These are phyloP conservation scores for Rhodotorula babjevae DNA, from an alignment of 768 basidiomycete genomes.

Conservation along the genomic window DNA sequence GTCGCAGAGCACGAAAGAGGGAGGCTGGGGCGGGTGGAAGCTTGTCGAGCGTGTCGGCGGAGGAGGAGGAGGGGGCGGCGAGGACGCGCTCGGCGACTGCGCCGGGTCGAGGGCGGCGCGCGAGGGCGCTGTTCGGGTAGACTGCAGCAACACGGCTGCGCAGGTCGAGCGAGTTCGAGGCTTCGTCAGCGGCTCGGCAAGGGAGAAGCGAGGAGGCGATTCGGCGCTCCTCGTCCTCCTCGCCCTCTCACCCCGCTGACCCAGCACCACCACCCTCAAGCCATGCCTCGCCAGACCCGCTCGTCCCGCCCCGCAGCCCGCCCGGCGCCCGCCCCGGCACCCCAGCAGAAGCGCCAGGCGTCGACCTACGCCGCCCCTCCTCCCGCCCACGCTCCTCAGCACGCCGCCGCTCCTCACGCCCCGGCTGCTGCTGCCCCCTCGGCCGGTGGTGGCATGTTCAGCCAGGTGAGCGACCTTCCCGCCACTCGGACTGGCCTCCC, in stretches of 20 bases:
- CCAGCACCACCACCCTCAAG: neutral
- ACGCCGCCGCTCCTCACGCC: slow-evolving; percentile 3
- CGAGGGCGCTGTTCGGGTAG: no score
- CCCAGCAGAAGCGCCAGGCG: slow-evolving; percentile 3
- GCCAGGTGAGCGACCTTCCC: no score
- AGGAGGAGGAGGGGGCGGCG: no score
- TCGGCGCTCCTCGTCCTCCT: neutral
- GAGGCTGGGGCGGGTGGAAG: no score
- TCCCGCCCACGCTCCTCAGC: slow-evolving; percentile 38
- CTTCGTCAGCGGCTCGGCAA: neutral
- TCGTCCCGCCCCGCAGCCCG: slow-evolving; percentile 29
- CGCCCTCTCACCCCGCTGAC: neutral
- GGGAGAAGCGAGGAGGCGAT: neutral
- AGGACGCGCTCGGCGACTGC: no score
- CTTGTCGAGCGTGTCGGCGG: no score
- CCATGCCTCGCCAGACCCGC: slow-evolving; percentile 28
- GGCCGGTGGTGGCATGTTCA: slow-evolving; percentile 19
- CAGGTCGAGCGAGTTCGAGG: no score
- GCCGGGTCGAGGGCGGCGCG: no score
- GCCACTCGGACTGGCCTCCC: no score
- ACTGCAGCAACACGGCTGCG: no score
- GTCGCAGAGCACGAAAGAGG: no score
- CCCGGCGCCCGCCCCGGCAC: slow-evolving; percentile 9
- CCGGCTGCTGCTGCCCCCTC: neutral
- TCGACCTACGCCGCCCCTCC: slow-evolving; percentile 36